Base-by-base conservation (phyloP, 805 yeast species). In the Hanseniaspora meyeri region DNA sequence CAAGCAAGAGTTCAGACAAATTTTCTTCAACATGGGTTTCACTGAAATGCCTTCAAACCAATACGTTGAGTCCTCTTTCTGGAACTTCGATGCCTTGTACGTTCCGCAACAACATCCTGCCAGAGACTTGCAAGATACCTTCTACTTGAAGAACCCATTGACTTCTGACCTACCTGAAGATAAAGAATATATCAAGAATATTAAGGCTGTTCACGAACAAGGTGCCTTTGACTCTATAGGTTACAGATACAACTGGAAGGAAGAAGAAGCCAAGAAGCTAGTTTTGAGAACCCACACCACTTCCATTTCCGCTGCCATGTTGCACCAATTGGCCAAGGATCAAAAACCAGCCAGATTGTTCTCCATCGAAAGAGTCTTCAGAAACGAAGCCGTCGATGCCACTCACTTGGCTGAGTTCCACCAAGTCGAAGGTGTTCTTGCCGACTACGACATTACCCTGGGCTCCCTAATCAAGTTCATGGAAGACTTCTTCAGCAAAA, bases 71-170 rank as follows among this genome's bases (percentile, higher is more conserved):
- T 80, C 93, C 17, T 97, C 97, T 4, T 93, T 93, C 82, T 93
- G 99, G 99, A 93, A 93, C 73, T 93, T 93, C 68, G 99, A 93
- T 70, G 81, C 98, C 3, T 78, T 93, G 65, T 93, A 75, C 66
- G 99, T 93, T 56, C 99, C 99, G 57, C 99, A 93, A 75, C 97
- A 93, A 75, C 99, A 93, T 74, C 98, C 99, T 17, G 99, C 99
- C 51, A 84, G 99, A 76, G 99, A 93, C 70, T 78, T 93, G 70
- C 99, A 93, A 73, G 99, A 93, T 74, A 93, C 99, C 59, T 93
- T 93, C 76, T 93, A 93, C 74, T 77, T 93, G 72, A 91, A 90
- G 69, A 97, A 93, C 68, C 99, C 99, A 37, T 76, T 73, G 51
- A 75, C 71, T 60, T 95, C 95, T 57, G 83, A 82, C 60, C 75